Evolutionary conservation across 176 grass and related monocot species (phyloP), one percentile per base, ranked within the genome.

Genomic region (Carex parvula): DNA sequence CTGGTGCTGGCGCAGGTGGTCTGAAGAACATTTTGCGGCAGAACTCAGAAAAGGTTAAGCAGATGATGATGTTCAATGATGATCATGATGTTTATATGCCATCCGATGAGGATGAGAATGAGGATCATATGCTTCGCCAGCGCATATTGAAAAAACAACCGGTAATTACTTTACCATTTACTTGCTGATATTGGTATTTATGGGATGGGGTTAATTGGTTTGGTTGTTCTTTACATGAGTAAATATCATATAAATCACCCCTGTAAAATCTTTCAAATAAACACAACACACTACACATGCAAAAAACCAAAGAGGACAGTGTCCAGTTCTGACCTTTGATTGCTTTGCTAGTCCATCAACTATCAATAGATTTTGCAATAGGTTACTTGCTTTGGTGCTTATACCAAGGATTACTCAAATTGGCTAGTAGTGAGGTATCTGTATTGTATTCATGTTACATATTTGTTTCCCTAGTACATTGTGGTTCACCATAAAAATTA

Each of bases 41-140:
- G 70, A 93, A 93, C 81, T 87, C 88, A 70, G 91, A 93, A 82
- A 95, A 90, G 67, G 90, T 91, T 89, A 98, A 91, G 87, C 89
- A 93, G 83, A 98, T 95, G 92, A 83, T 93, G 79, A 89, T 98
- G 92, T 98, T 89, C n/a, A 87, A 90, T 62, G 92, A 98, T 20
- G 91, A 95, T 71, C 88, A 88, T 87, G 92, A 95, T 86, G 88
- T 79, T 65, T 98, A 95, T 62, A 86, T 91, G 39, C 86, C 90
- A 42, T 98, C 96, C 1, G 96, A 98, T 72, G 92, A 98, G 84
- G 96, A 98, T 71, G 96, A 98, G 86, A 87, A 81, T n/a, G 96
- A 95, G 33, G 88, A 95, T 24, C 30, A 83, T 85, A 90, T 98
- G 84, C 88, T 90, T 56, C 87, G 84, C 1, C 91, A 91, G 44